Evolutionary conservation across 495 filamentous ascomycete genomes (phyloP), one percentile per base, ranked within the genome.

Genomic region (Thermochaetoides thermophila): DNA sequence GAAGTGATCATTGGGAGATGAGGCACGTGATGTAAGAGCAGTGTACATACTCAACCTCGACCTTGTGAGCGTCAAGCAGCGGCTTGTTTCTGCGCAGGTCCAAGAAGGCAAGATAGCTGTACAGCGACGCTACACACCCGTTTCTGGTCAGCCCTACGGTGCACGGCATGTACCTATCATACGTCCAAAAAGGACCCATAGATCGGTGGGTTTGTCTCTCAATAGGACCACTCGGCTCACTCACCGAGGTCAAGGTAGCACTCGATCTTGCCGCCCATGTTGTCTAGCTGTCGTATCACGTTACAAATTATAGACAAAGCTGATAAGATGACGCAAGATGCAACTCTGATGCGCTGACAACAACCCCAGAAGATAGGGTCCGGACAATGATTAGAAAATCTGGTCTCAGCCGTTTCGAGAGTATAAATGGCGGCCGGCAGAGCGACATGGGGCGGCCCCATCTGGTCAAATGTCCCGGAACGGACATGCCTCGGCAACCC

Each of bases 61-160:
- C 64, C 16, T 60, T 61, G 41, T 82, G 61, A 3, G 61, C 59
- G 19, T 55, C 52, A 3, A 84, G 60, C 0, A 61, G 40, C 3
- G 60, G 56, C 2, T 56, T 46, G 38, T 79, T 71, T 21, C 60
- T 66, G 15, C 59, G 56, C 23, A 82, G 59, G 42, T 77, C 72
- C 10, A 61, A 45, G 17, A 78, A 60, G 9, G 70, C 66, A 39
- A 75, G 61, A 53, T 74, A 80, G 42, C 74, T 77, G 57, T 81
- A 83, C 17, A 73, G 64, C 7, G 77, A 83, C 19, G 71, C 78
- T 81, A 37, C 6, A 21, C 5, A 10, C 4, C 7, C 23, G 25
- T 33, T 25, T 39, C 34, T 36, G 17, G n/a, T n/a, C n/a, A n/a
- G n/a, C n/a, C n/a, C n/a, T n/a, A n/a, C n/a, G n/a, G n/a, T n/a